Evolutionary conservation across 2,329 filamentous ascomycete genomes (phyloP), one percentile per base, ranked within the genome.

Genomic region (Fusarium sulawesiense): DNA sequence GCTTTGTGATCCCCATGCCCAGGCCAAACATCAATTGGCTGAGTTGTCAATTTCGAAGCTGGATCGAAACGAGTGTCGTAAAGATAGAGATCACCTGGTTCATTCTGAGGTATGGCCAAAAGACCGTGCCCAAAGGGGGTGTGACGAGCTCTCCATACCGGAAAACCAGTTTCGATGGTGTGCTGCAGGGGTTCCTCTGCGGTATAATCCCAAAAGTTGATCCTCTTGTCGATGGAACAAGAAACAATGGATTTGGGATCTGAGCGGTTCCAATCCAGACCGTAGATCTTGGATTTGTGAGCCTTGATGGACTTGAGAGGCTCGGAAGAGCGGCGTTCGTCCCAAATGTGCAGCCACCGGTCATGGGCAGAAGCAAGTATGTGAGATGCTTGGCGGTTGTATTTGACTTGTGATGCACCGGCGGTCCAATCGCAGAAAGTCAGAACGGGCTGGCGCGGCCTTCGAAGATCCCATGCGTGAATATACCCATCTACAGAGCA

Each of bases 401-500:
- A 98, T 80, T 98, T 98, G 69, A 98, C 94, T 78, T 98, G 95
- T 2, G 94, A 97, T 13, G 94, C 94, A 44, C 94, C 94, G 30
- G 94, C 93, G 77, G 94, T 93, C 92, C 94, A 98, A 81, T 98
- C 94, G 65, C 92, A 95, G 76, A 96, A 97, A 1, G 91, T 93
- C 59, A 94, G 84, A 12, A 88, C 92, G 10, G 93, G 93, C 70
- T 91, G 88, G 44, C 86, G 86, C 1, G 93, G 91, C 53, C 87
- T 86, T 37, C 94, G 88, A 47, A 98, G 83, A 80, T 98, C 94
- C 93, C 95, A 98, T 75, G 91, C 93, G 78, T 97, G 93, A 11
- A 98, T 92, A 76, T 94, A 97, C 53, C 94, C 96, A 79, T 98
- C 94, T 30, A 98, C 93, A 6, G 93, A 92, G 78, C 94, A 98